Percentiles rank a stretch among this genome's conserved stretches.
Evolutionary conservation across 2,329 filamentous ascomycete species (phyloP).

Genomic region (Didymella glomerata): DNA sequence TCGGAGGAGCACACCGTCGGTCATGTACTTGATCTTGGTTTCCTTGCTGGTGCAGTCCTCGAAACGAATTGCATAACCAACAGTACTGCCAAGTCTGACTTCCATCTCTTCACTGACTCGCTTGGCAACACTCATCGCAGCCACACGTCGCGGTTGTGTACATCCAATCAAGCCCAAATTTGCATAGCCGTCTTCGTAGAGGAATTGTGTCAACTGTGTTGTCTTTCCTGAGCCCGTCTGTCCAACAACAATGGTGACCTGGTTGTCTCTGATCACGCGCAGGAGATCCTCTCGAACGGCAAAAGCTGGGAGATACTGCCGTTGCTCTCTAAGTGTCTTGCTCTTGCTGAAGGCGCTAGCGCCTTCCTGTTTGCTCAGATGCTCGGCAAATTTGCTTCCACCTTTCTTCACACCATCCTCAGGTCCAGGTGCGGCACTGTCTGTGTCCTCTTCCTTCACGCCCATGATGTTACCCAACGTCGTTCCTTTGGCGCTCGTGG

Average conservation of each 20-base stretch:
- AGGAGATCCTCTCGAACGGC: conserved; percentile 93
- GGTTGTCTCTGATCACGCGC: conserved; percentile 92
- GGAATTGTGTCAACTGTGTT: conserved; percentile 94
- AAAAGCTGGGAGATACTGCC: conserved; percentile 93
- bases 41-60: conserved; percentile 97
- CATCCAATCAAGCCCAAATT: conserved; percentile 91
- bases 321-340: conserved; percentile 88
- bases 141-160: conserved; percentile 94
- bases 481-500: conserved; percentile 91
- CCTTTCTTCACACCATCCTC: conserved; percentile 74
- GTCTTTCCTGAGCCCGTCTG: conserved; percentile 98
- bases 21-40: conserved; percentile 99
- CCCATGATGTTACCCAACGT: conserved; percentile 95
- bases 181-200: conserved; percentile 94
- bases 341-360: conserved; percentile 92
- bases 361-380: conserved; percentile 84
- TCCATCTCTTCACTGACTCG: conserved; percentile 99
- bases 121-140: conserved; percentile 98
- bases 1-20: conserved; percentile 90
- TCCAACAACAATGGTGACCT: conserved; percentile 95
- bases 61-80: conserved; percentile 97
- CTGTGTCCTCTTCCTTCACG: conserved; percentile 86
- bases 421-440: conserved; percentile 82
- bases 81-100: conserved; percentile 82
- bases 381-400: conserved; percentile 83